These are phyloP conservation scores for Posidonia australis DNA, from an alignment of 106 monocot species.

Conservation along the genomic window DNA sequence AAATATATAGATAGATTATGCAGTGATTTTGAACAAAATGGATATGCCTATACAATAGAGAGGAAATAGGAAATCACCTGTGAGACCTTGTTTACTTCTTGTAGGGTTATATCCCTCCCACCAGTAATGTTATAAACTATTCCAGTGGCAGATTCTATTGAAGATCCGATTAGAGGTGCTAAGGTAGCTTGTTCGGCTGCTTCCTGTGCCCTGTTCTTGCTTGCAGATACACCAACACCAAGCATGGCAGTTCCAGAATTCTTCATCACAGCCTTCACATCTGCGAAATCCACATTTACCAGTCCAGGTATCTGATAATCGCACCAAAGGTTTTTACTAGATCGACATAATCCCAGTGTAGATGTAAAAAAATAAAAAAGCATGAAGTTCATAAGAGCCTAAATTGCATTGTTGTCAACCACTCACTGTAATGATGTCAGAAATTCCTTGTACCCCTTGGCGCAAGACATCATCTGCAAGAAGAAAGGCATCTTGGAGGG, in stretches of 20 bases:
- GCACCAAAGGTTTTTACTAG: not conserved
- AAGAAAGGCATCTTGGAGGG: conserved; percentile 96
- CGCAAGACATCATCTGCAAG: conserved; percentile 96
- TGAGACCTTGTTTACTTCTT: conserved; percentile 97
- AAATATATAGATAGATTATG: conserved; percentile 1
- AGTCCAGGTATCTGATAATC: conserved; percentile 78
- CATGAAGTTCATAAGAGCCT: not conserved
- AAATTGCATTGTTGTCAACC: too few relatives aligned
- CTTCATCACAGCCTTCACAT: conserved; percentile 97
- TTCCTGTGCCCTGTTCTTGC: conserved; percentile 94
- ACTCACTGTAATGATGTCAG: conserved; percentile 90
- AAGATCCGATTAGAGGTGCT: conserved; percentile 90
- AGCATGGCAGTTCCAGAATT: conserved; percentile 99
- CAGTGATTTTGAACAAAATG: not conserved
- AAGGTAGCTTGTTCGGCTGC: conserved; percentile 96
- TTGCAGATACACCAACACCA: conserved; percentile 90
- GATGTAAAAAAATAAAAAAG: not conserved
- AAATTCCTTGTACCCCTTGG: conserved; percentile 97
- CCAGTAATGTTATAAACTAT: conserved; percentile 97
- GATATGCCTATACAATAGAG: not conserved
- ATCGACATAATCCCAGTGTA: too few relatives aligned
- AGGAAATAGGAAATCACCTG: conserved; percentile 37
- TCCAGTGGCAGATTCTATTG: conserved; percentile 86
- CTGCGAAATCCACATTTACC: conserved; percentile 98
- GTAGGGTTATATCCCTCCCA: conserved; percentile 92